Conservation (phyloP, 768 basidiomycete species). For the Xerocomellus dryophilus region DNA sequence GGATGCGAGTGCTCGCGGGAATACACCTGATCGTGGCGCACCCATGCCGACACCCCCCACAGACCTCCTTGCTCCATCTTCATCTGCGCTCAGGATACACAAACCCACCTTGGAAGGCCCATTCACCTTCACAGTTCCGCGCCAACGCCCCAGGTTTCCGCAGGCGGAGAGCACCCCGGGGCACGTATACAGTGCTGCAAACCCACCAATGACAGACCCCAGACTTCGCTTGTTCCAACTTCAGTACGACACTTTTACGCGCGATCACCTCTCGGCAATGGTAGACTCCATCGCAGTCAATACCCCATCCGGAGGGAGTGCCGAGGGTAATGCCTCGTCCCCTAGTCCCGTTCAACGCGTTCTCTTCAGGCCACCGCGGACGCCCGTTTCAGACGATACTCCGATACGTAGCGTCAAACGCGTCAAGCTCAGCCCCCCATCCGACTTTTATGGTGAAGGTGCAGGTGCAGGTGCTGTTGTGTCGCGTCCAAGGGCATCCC, state of each 20-base stretch:
- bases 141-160: conserved; percentile 38
- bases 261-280: conserved; percentile 89
- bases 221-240: conserved; percentile 87
- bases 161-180: conserved; percentile 64
- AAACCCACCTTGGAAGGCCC: conserved; percentile 52
- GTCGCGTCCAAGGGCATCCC: conserved; percentile 44
- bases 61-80: conserved; percentile 2
- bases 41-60: conserved; percentile 9
- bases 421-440: conserved; percentile 69
- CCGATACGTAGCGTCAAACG: conserved; percentile 76
- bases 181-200: conserved; percentile 17
- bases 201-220: conserved; percentile 56
- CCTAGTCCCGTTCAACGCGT: conserved; percentile 42
- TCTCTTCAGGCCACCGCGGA: conserved; percentile 49
- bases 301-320: conserved; percentile 56
- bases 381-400: conserved; percentile 40
- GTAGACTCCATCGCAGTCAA: conserved; percentile 92
- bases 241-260: conserved; percentile 94
- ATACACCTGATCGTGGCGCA: conserved; percentile 7
- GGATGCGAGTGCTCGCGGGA: conserved; percentile 14
- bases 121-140: conserved; percentile 75
- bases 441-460: conserved; percentile 55
- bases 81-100: conserved; percentile 33
- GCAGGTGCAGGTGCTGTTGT: conserved; percentile 46
- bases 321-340: conserved; percentile 42